A percentile compares a stretch with the other conserved stretches of the same genome.
Evolutionary conservation across 371 early-diverging fungal genomes (phyloP).

Genomic region (Mortierella sp.): DNA sequence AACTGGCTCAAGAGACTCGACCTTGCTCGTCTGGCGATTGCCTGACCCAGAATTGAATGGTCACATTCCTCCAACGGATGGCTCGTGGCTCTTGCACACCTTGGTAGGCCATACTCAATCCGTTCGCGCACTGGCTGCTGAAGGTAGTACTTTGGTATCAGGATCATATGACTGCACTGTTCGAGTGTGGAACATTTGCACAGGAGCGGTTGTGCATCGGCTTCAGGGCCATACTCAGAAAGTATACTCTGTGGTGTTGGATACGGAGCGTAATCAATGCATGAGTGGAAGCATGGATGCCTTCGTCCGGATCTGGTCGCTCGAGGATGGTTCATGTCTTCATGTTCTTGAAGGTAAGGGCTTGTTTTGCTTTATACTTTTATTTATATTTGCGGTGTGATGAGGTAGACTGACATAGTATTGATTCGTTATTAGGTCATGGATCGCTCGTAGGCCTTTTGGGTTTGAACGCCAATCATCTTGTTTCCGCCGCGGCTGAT

Average conservation of each 20-base stretch:
- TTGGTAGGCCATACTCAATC: conserved; percentile 91
- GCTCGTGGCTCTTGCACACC: conserved; percentile 74
- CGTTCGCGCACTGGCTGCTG: conserved; percentile 95
- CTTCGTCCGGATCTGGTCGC: conserved; percentile 91
- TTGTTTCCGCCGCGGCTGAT: conserved; percentile 98
- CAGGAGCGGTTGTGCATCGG: conserved; percentile 75
- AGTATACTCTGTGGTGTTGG: conserved; percentile 93
- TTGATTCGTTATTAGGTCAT: conserved; percentile 76
- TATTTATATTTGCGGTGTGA: too few relatives aligned
- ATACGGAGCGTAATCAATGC: conserved; percentile 84
- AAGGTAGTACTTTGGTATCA: conserved; percentile 89
- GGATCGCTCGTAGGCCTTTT: conserved; percentile 93
- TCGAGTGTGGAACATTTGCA: conserved; percentile 92
- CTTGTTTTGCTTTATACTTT: too few relatives aligned
- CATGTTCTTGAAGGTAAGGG: conserved; percentile 76
- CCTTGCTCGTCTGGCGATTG: conserved; percentile 93
- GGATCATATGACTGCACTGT: conserved; percentile 97
- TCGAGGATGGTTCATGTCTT: conserved; percentile 84
- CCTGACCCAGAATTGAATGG: conserved; percentile 75
- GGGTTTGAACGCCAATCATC: conserved; percentile 81
- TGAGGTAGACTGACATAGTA: background rate
- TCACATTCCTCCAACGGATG: conserved; percentile 59
- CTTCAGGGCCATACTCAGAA: conserved; percentile 91
- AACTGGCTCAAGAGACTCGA: conserved; percentile 97
- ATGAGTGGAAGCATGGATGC: conserved; percentile 98